Evolutionary conservation across 768 basidiomycete species (phyloP).

Genomic region (Pholiota microspora): DNA sequence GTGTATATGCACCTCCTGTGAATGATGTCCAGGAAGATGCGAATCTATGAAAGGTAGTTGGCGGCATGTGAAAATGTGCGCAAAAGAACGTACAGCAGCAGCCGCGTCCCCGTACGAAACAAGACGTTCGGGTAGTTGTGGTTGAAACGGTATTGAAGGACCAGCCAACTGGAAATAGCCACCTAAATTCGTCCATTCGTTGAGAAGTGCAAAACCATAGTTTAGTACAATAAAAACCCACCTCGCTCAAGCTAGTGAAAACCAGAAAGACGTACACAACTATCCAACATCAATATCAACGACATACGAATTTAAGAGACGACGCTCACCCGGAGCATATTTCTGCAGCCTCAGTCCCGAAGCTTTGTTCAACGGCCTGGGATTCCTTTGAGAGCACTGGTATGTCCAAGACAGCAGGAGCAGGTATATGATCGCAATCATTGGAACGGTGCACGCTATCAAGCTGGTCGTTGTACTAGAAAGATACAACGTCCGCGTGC

Average conservation of each 20-base stretch:
- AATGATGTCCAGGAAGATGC: slow-evolving; percentile 58
- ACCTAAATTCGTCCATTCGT: too few species aligned
- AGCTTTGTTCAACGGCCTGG: slow-evolving; percentile 48
- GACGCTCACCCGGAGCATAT: slow-evolving; percentile 50
- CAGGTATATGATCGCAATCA: slow-evolving; percentile 45
- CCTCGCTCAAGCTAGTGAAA: slow-evolving; percentile 46
- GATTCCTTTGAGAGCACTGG: slow-evolving; percentile 42
- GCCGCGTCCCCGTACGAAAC: slow-evolving; percentile 40
- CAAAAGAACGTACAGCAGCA: slow-evolving; percentile 43
- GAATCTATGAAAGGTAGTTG: too few species aligned
- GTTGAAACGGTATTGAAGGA: slow-evolving; percentile 54
- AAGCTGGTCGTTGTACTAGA: slow-evolving; percentile 35
- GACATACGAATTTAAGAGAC: not conserved
- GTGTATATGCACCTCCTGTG: slow-evolving; percentile 49
- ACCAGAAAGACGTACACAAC: slow-evolving; percentile 53
- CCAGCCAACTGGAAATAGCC: slow-evolving; percentile 56
- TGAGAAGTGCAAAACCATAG: too few species aligned
- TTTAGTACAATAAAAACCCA: too few species aligned
- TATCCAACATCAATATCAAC: slow-evolving; percentile 17
- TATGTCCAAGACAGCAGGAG: slow-evolving; percentile 49
- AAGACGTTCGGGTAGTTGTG: slow-evolving; percentile 47
- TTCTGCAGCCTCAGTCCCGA: slow-evolving; percentile 44
- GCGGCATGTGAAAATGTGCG: not conserved
- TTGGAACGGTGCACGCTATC: slow-evolving; percentile 32
- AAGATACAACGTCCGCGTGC: slow-evolving; percentile 25